Conservation (phyloP, 495 filamentous ascomycete species). For the Cryomyces antarcticus region DNA sequence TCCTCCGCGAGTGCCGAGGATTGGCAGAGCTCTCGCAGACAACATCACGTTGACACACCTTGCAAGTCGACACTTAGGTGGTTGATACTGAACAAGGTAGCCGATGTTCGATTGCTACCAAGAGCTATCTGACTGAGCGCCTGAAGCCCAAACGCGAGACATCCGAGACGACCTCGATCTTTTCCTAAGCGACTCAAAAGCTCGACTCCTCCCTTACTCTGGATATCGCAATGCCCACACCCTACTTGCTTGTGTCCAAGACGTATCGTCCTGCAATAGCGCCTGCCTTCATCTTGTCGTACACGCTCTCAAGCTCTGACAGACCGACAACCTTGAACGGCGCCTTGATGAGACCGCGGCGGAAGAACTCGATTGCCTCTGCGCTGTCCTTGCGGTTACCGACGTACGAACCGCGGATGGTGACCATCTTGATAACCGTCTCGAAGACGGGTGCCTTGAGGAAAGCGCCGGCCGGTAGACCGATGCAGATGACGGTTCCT, state of each 20-base stretch:
- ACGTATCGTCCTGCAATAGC: conserved; percentile 83
- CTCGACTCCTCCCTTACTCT: too few relatives aligned
- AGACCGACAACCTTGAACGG: conserved; percentile 72
- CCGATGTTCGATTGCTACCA: too few relatives aligned
- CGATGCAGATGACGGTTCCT: conserved; percentile 67
- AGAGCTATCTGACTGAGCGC: too few relatives aligned
- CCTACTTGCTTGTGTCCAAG: conserved; percentile 42
- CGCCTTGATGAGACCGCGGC: conserved; percentile 60
- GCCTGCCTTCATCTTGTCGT: conserved; percentile 23
- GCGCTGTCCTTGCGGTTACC: conserved; percentile 69
- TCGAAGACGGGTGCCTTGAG: conserved; percentile 70
- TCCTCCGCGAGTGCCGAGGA: too few relatives aligned
- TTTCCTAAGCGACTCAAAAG: too few relatives aligned
- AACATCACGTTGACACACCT: too few relatives aligned
- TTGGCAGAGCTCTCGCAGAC: too few relatives aligned
- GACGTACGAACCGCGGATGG: conserved; percentile 82
- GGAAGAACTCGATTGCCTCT: conserved; percentile 79
- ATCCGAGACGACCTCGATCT: too few relatives aligned
- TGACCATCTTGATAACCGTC: conserved; percentile 73
- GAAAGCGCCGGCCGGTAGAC: conserved; percentile 58
- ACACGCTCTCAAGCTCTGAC: conserved; percentile 31
- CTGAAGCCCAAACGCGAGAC: too few relatives aligned
- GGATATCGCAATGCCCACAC: too few relatives aligned
- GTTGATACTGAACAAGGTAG: too few relatives aligned
- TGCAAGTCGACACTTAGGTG: too few relatives aligned